Evolutionary conservation across 495 filamentous ascomycete genomes (phyloP), one percentile per base, ranked within the genome.

Genomic region (Aspergillus funiculosus): DNA sequence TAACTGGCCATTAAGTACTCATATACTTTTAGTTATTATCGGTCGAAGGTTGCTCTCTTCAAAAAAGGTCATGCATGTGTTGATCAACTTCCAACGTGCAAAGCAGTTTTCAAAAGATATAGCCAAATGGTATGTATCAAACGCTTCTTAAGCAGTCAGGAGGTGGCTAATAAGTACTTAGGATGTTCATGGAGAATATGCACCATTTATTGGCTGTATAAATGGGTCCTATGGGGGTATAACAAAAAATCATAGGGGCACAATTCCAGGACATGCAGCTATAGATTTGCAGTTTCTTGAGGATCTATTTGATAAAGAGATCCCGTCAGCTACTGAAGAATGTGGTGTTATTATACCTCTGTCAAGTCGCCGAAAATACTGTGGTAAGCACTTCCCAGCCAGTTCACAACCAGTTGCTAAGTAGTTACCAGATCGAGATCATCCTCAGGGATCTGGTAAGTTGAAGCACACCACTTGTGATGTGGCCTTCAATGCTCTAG

Each of bases 401-500:
- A n/a, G 11, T 22, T 29, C 6, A 14, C 14, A 39, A 30, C 19
- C 32, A 14, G 5, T 39, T 10, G 17, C 17, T 20, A 32, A 39
- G 11, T 40, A 37, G 2, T 47, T 31, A 15, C 3, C 8, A 47
- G 17, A 39, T 13, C 1, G 10, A 13, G 35, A 39, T 25, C 35
- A 47, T 21, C 10, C 19, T 7, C 44, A 47, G 19, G 44, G 44
- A 1, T 6, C 35, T 10, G 44, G 44, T 10, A 8, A 21, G 24
- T 17, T 47, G 22, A 18, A 17, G 17, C 34, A 40, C 25, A 29
- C 8, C 22, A 2, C 0, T 1, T 50, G 48, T 39, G 14, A 34
- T 44, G 40, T 50, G 32, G 34, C 24, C 1, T 50, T 50, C 34
- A 44, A 30, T 34, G 40, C 40, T 14, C 20, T 50, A 26, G 40